A percentile compares a stretch with the other conserved stretches of the same genome.
Conservation (phyloP, 495 filamentous ascomycete species). For the Lophiotrema nucula region DNA sequence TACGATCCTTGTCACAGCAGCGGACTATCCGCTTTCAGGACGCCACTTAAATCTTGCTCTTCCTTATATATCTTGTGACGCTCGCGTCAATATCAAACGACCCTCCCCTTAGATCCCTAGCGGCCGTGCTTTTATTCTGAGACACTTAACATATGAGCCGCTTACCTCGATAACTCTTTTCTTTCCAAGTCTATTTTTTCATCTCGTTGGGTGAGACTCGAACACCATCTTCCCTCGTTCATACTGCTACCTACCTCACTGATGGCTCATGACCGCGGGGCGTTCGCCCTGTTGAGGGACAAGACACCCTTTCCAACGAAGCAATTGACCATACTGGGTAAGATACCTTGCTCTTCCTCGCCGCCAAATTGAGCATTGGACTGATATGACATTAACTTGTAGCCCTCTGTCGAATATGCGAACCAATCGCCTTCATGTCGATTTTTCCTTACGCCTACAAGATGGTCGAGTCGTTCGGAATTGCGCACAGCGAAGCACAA, state of each 20-base stretch:
- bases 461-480: slow-evolving; percentile 91
- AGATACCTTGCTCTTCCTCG: too few relatives aligned
- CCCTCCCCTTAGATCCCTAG: slow-evolving; percentile 25
- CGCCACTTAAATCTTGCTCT: slow-evolving; percentile 35
- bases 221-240: background rate
- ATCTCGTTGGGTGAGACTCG: too few relatives aligned
- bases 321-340: slow-evolving; percentile 34
- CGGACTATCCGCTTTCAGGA: slow-evolving; percentile 29
- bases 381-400: too few relatives aligned
- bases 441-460: slow-evolving; percentile 99
- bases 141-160: slow-evolving; percentile 4
- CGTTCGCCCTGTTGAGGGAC: slow-evolving; percentile 13
- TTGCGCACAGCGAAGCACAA: slow-evolving; percentile 71
- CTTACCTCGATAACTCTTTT: slow-evolving; percentile 1
- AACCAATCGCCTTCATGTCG: slow-evolving; percentile 99
- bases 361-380: too few relatives aligned
- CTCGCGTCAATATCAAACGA: slow-evolving; percentile 30
- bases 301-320: slow-evolving; percentile 30
- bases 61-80: slow-evolving; percentile 29
- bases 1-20: slow-evolving; percentile 28
- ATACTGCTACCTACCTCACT: background rate
- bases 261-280: slow-evolving; percentile 28
- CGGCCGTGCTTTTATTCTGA: slow-evolving; percentile 8
- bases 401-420: slow-evolving; percentile 94
- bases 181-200: background rate